Base-by-base conservation (phyloP, 805 yeast genomes). In the Ogataea pignaliae region DNA sequence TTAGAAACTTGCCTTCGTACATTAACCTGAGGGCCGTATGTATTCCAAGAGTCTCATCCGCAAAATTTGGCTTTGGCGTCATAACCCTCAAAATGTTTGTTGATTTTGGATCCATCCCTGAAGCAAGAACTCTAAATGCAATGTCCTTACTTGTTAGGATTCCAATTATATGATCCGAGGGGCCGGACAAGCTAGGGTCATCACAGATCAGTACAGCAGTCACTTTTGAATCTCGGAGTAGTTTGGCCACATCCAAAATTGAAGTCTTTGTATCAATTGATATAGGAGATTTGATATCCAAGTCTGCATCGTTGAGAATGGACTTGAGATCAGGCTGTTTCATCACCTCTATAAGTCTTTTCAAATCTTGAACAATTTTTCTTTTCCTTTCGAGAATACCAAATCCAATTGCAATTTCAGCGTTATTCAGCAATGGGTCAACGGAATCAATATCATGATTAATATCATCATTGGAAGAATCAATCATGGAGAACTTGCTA, bases 51-150 rank as follows among this genome's bases (percentile, higher is more conserved):
- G 57, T 47, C 29, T 62, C 66, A 26, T 57, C 63, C 1, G 76
- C 77, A 61, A 68, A 71, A 41, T 70, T 71, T 0, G 78, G 78
- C 40, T 68, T 69, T 3, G 74, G 65, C 0, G 77, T 72, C 64
- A 72, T 65, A 1, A 71, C 69, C 36, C 75, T 55, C 2, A 69
- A 69, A 21, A 72, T 68, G 7, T 66, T 67, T 10, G 71, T 66
- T 3, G 57, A 53, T 12, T 44, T 47, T 0, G 74, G 66, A 50
- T 72, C 68, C 31, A 65, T 54, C 3, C 57, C 58, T 37, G 57
- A 55, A 1, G 73, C 68, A 16, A 72, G 45, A 0, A 71, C 76
- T 36, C 75, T 54, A 38, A 64, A 70, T 16, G 69, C 70, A 15
- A 72, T 61, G 53, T 72, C 78, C 49, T 72, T 72, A 37, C 71